Evolutionary conservation across 192 early-diverging fungal species (phyloP).

Genomic region (Chytriomyces hyalinus): DNA sequence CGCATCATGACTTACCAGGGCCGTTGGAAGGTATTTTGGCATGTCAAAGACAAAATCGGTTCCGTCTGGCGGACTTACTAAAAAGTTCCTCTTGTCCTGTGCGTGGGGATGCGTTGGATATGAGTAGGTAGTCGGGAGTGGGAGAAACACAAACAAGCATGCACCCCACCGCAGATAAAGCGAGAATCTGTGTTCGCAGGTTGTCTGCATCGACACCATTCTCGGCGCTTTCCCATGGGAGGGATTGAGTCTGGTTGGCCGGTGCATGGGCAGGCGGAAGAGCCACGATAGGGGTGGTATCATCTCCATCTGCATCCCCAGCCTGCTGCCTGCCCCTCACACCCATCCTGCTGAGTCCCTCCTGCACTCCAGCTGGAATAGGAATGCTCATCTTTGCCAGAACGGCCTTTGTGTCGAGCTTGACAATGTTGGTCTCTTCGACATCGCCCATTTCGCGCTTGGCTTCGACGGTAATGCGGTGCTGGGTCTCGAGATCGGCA

Average conservation of each 20-base stretch:
- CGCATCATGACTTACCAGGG: slow-evolving; percentile 6
- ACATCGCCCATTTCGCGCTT: slow-evolving; percentile 20
- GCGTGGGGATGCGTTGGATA: no score
- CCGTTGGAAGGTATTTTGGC: slow-evolving; percentile 57
- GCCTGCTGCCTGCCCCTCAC: no score
- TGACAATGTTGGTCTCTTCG: not conserved
- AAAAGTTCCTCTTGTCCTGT: slow-evolving; percentile 67
- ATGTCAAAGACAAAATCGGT: slow-evolving; percentile 69
- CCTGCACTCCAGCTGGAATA: not conserved
- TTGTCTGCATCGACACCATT: not conserved
- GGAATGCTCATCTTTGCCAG: not conserved
- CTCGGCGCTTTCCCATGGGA: slow-evolving; percentile 17
- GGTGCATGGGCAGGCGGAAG: not conserved
- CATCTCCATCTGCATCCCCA: not conserved
- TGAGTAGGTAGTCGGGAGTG: no score
- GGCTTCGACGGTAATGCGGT: slow-evolving; percentile 28
- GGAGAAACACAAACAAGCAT: no score
- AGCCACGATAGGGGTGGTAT: not conserved
- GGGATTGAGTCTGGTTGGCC: not conserved
- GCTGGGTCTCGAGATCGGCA: slow-evolving; percentile 17
- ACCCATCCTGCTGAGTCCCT: not conserved
- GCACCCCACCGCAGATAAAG: slow-evolving; percentile 14
- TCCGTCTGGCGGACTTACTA: slow-evolving; percentile 65
- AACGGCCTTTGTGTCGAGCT: not conserved
- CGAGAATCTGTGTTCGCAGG: slow-evolving; percentile 15